Percentiles rank a stretch among this genome's conserved stretches.
Evolutionary conservation across 768 basidiomycete species (phyloP).

Genomic region (Leucosporidium yakuticum): DNA sequence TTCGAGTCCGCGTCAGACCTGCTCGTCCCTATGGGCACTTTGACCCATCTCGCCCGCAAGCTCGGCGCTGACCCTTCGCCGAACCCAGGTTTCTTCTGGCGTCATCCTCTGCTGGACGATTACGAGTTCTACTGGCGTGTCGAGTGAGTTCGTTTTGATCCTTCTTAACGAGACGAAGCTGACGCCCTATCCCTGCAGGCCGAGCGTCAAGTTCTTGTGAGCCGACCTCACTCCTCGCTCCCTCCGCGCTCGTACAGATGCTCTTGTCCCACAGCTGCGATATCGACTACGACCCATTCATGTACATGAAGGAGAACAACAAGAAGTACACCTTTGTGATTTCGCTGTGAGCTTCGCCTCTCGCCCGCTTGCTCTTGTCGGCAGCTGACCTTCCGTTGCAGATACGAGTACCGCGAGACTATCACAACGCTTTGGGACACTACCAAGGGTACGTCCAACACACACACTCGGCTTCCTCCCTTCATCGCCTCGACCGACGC

Average conservation of each 20-base stretch:
- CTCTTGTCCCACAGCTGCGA: neutral
- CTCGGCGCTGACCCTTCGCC: too few relatives aligned
- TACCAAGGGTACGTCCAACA: constrained; percentile 55
- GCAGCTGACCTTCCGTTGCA: neutral
- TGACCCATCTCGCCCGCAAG: too few relatives aligned
- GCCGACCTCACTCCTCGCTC: too few relatives aligned
- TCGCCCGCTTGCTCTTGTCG: too few relatives aligned
- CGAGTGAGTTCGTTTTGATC: constrained; percentile 43
- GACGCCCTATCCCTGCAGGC: constrained; percentile 42
- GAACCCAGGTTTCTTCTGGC: constrained; percentile 64
- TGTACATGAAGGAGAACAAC: constrained; percentile 68
- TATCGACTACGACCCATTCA: constrained; percentile 60
- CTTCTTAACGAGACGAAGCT: neutral
- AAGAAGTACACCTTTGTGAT: constrained; percentile 67
- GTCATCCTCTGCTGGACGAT: constrained; percentile 64
- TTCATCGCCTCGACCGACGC: too few relatives aligned
- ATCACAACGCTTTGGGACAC: constrained; percentile 72
- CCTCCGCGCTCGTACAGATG: neutral
- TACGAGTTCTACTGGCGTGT: constrained; percentile 86
- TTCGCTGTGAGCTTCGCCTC: constrained; percentile 47
- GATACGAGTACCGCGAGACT: constrained; percentile 68
- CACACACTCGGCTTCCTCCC: too few relatives aligned
- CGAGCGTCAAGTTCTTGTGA: constrained; percentile 65
- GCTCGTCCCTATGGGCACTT: too few relatives aligned
- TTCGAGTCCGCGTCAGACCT: too few relatives aligned